Conservation (phyloP, 2,329 filamentous ascomycete genomes). For the Acrocalymma vagum region DNA sequence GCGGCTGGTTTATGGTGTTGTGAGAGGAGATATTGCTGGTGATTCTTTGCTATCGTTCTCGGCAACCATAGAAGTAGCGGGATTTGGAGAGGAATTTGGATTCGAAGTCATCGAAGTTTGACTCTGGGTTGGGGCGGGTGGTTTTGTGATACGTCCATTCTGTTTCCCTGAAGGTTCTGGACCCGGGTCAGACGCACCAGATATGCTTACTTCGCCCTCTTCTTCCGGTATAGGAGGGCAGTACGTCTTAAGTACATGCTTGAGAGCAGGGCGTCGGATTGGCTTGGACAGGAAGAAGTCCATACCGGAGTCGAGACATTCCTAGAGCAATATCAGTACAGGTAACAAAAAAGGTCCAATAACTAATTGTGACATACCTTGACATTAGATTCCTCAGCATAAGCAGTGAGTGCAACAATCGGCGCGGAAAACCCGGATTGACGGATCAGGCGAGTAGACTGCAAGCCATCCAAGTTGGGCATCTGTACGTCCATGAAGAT, state of each 20-base stretch:
- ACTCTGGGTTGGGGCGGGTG: too few relatives aligned
- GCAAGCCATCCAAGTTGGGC: slow-evolving; percentile 89
- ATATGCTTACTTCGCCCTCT: slow-evolving; percentile 38
- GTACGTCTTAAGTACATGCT: slow-evolving; percentile 82
- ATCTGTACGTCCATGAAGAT: slow-evolving; percentile 98
- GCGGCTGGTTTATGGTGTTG: slow-evolving; percentile 4
- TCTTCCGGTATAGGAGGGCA: slow-evolving; percentile 85
- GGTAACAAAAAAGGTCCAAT: not conserved
- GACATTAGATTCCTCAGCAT: slow-evolving; percentile 88
- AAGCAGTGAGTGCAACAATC: slow-evolving; percentile 90
- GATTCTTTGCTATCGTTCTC: too few relatives aligned
- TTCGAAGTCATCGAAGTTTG: too few relatives aligned
- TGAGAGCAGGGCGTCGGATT: slow-evolving; percentile 83
- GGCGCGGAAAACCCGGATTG: slow-evolving; percentile 86
- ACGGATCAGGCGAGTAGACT: slow-evolving; percentile 85
- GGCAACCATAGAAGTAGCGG: too few relatives aligned
- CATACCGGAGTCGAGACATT: slow-evolving; percentile 85
- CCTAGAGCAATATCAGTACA: slow-evolving; percentile 33
- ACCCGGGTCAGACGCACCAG: slow-evolving; percentile 9
- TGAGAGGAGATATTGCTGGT: too few relatives aligned
- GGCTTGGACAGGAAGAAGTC: slow-evolving; percentile 82
- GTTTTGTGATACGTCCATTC: slow-evolving; percentile 10
- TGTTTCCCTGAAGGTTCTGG: slow-evolving; percentile 9
- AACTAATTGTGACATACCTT: slow-evolving; percentile 66
- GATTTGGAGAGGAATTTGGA: too few relatives aligned